Evolutionary conservation across 164 flowering plant genomes (phyloP).

Genomic region (Litsea cubeba): DNA sequence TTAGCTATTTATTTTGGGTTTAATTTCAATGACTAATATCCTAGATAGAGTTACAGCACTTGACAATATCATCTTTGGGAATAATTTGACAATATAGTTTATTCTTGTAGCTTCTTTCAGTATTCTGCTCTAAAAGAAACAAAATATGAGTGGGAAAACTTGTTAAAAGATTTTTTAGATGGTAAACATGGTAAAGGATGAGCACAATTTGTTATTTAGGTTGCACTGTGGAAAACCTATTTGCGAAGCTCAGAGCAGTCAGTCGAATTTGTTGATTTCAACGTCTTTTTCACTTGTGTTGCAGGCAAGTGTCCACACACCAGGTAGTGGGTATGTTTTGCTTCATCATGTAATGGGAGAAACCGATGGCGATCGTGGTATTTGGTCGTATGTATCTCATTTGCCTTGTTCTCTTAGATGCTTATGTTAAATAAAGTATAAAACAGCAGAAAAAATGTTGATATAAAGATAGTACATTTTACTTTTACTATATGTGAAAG

Average conservation of each 20-base stretch:
- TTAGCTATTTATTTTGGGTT: too few species aligned
- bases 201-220: neutral
- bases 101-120: neutral
- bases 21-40: too few species aligned
- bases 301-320: conserved; percentile 71
- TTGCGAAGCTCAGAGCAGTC: neutral
- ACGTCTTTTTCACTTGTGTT: neutral
- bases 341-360: conserved; percentile 99
- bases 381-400: conserved; percentile 83
- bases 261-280: neutral
- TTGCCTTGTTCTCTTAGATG: neutral
- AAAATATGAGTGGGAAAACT: neutral
- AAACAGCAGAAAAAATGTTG: neutral
- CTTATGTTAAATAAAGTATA: neutral
- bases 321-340: conserved; percentile 96
- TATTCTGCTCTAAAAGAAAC: neutral
- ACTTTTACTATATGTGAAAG: neutral
- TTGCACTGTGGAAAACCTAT: neutral
- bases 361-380: conserved; percentile 87
- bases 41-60: too few species aligned
- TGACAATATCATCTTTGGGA: neutral
- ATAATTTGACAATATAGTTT: neutral
- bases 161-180: too few species aligned
- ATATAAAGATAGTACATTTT: neutral
- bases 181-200: neutral